Base-by-base conservation (phyloP, 805 yeast genomes). In the Nakazawaea ishiwadae region DNA sequence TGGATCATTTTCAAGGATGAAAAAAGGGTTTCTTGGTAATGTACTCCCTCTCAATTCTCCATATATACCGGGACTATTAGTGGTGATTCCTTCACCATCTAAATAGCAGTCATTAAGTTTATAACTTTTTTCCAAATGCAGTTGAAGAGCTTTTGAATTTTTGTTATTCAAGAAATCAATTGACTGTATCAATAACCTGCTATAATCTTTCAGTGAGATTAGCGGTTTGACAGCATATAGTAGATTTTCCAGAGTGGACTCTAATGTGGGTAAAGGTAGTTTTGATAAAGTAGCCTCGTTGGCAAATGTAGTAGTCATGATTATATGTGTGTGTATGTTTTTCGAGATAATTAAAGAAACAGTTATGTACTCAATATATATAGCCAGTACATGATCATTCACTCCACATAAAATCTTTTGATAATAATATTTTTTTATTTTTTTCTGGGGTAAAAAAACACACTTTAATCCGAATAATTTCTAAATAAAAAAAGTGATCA, bases 1-100 rank as follows among this genome's bases (percentile, higher is more conserved):
- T 1, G 91, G 90, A 48, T 84, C 95, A 53, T 83, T 83, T 48
- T 83, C 88, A 14, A 84, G 58, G 9, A 84, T 74, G 48, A 84
- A 68, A 52, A 81, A 84, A 1, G 95, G 95, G 55, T 84, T 84
- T 46, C 91, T 66, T 4, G 95, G 95, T 32, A 84, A 62, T 1
- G 81, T 75, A 48, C 79, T 83, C 16, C 84, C 84, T 37, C 79
- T 66, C 21, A 78, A 62, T 42, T 77, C 83, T 14, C 83, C 82
- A 51, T 78, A 78, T 27, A 77, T 73, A 10, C 79, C 79, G 0
- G 84, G 76, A 27, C 79, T 71, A 7, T 74, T 70, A 32, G 76
- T 66, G 9, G 71, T 54, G 15, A 64, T 61, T 1, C 65, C 68
- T 19, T 54, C 66, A 24, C 69, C 69, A 50, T 79, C 80, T 40